Conservation (phyloP, 441 rosid genomes). For the Eutrema salsugineum region DNA sequence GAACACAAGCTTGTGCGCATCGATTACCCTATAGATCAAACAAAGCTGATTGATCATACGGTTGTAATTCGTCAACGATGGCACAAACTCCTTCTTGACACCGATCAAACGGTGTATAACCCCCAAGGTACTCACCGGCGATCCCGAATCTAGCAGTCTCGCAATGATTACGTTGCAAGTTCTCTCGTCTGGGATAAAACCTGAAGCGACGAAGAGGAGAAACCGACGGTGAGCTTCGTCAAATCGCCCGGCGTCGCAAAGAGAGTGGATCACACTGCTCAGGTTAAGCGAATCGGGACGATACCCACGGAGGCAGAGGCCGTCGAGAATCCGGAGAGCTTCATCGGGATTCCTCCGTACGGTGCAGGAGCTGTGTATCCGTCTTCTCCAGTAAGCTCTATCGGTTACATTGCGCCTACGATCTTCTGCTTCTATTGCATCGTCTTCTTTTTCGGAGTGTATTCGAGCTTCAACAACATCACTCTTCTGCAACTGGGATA, state of each 20-base stretch:
- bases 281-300: conserved; percentile 57
- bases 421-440: conserved; percentile 23
- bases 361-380: conserved; percentile 47
- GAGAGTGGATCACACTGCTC: conserved; percentile 63
- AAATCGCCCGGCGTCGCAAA: conserved; percentile 54
- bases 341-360: conserved; percentile 40
- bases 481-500: not conserved
- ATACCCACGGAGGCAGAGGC: conserved; percentile 56
- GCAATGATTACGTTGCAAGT: conserved; percentile 69
- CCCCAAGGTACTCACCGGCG: conserved; percentile 43
- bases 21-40: conserved; percentile 29
- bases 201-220: conserved; percentile 39
- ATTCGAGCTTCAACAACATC: not conserved
- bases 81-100: conserved; percentile 58
- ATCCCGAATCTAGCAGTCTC: conserved; percentile 51
- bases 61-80: conserved; percentile 66
- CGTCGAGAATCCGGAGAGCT: conserved; percentile 51
- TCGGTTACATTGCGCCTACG: conserved; percentile 35
- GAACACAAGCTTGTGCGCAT: conserved; percentile 49
- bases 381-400: conserved; percentile 47
- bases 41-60: conserved; percentile 71
- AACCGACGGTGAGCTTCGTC: conserved; percentile 60
- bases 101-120: conserved; percentile 44
- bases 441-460: not conserved
- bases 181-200: conserved; percentile 63